A percentile compares a stretch with the other conserved stretches of the same genome.
Conservation (phyloP, 495 filamentous ascomycete genomes). For the Tetracladium setigerum region DNA sequence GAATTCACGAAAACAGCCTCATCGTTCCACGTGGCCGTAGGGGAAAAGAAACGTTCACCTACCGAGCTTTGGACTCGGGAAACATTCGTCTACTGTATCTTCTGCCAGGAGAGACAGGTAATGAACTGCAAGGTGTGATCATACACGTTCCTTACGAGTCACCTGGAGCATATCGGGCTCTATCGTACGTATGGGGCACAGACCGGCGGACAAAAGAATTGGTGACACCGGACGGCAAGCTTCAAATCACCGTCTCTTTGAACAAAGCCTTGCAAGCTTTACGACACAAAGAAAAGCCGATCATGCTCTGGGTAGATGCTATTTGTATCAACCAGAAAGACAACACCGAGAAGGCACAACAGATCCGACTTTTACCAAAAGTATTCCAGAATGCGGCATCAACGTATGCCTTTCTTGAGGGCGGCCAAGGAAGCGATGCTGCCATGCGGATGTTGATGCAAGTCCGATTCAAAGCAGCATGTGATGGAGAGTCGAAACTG, state of each 20-base stretch:
- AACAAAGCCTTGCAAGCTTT: background rate
- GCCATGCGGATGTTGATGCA: slow-evolving; percentile 2
- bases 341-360: background rate
- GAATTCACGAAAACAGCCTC: no score
- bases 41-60: no score
- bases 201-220: background rate
- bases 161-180: background rate
- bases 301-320: slow-evolving; percentile 6
- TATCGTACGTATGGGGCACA: slow-evolving; percentile 10
- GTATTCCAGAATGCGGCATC: slow-evolving; percentile 1
- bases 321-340: no score
- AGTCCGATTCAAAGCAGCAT: background rate
- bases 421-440: background rate
- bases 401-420: slow-evolving; percentile 2
- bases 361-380: slow-evolving; percentile 1
- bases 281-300: background rate
- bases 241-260: slow-evolving; percentile 3
- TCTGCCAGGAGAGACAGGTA: background rate
- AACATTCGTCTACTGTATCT: slow-evolving; percentile 2
- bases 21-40: no score
- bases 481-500: no score
- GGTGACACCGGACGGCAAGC: background rate
- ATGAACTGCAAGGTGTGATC: background rate
- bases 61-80: background rate
- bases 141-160: background rate